Conservation (phyloP, 345 rosid genomes). For the Limnanthes douglasii region DNA sequence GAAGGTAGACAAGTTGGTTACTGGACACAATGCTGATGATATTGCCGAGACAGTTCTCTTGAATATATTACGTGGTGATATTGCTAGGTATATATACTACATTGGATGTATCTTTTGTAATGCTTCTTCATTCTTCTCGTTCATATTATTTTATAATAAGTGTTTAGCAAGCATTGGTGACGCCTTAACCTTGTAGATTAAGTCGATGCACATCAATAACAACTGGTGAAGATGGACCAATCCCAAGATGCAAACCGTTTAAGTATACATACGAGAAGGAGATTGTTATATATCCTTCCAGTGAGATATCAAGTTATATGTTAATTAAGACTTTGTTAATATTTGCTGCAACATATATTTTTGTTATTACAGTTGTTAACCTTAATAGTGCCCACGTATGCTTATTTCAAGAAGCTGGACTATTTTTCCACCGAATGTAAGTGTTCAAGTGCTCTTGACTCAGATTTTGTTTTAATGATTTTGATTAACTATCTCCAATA, state of each 20-base stretch:
- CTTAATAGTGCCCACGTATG: slow-evolving; percentile 73
- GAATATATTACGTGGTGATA: slow-evolving; percentile 85
- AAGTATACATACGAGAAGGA: slow-evolving; percentile 93
- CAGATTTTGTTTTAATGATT: too few species aligned
- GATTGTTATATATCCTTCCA: slow-evolving; percentile 97
- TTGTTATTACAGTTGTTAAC: slow-evolving; percentile 4
- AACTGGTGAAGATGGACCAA: slow-evolving; percentile 95
- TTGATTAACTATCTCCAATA: too few species aligned
- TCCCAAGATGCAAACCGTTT: slow-evolving; percentile 95
- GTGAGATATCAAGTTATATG: too few species aligned
- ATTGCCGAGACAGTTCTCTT: slow-evolving; percentile 89
- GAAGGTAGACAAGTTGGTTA: slow-evolving; percentile 83
- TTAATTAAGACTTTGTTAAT: not conserved
- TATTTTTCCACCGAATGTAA: slow-evolving; percentile 99
- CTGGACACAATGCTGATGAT: slow-evolving; percentile 97
- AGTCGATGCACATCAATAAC: slow-evolving; percentile 78
- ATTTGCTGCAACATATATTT: not conserved
- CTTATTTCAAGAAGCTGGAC: slow-evolving; percentile 91
- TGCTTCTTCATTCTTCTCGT: not conserved
- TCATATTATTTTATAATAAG: not conserved
- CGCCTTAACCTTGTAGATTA: slow-evolving; percentile 27
- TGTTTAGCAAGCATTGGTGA: not conserved
- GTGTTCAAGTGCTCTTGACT: slow-evolving; percentile 13
- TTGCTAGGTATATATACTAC: slow-evolving; percentile 47
- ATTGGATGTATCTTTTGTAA: not conserved